Base-by-base conservation (phyloP, 1,284 basidiomycete genomes). In the Fomitopsis schrenkii region DNA sequence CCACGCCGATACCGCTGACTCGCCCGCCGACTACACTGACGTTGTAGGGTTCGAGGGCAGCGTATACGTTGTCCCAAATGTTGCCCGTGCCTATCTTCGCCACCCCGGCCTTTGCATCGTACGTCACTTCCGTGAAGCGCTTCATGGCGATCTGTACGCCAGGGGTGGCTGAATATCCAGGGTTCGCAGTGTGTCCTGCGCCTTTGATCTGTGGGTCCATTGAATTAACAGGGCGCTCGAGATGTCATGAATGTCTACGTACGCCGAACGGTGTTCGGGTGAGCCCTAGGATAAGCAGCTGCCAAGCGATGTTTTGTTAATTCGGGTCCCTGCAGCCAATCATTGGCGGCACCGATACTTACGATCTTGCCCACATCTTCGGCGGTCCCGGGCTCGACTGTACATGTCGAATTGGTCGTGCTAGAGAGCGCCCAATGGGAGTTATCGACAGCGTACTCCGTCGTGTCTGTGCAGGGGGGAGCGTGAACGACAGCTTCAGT, bases 81-180 rank as follows among this genome's bases (percentile, higher is more conserved):
- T 78, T 71, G 9, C 83, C 83, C 0, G 80, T 67, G 5, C 84
- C 84, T 6, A 84, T 69, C 5, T 74, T 74, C 8, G 77, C 79
- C 8, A 75, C 74, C 41, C 71, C 63, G 0, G 70, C 62, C 0
- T 62, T 59, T 3, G 62, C 62, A 54, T 79, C 63, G 62, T 79
- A 77, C 0, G 48, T 65, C 19, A 82, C 74, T 28, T 78, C 67
- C 52, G 73, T 75, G 69, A 85, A 80, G 7, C 76, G 74, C 58
- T 66, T 66, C 74, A 85, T 77, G 8, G 76, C 72, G 65, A 86
- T 83, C 41, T 83, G 82, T 8, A 86, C 77, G n/a, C 83, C 83
- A 0, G 70, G 64, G 1, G 82, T 83, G 0, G 83, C 84, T n/a
- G 80, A 82, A 69, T 80, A 83, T 1, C 78, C 77, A 1, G 74